These are phyloP conservation scores for Vicia faba DNA, from an alignment of 306 rosid species.

Conservation along the genomic window DNA sequence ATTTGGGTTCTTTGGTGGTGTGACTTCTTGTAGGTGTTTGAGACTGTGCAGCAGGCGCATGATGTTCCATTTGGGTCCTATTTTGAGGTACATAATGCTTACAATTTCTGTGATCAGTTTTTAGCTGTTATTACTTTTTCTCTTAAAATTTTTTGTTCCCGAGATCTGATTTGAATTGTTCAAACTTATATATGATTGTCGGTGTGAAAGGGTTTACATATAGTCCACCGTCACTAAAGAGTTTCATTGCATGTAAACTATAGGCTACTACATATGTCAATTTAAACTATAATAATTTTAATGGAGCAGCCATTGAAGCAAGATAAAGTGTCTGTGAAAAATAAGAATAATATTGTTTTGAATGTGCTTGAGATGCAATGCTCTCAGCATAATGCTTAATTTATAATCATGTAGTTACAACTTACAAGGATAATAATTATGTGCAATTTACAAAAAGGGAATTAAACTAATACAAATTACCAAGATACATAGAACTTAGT, in stretches of 20 bases:
- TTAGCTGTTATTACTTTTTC: constrained; percentile 21
- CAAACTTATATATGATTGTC: constrained; percentile 18
- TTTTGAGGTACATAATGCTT: constrained; percentile 72
- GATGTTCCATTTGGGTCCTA: constrained; percentile 96
- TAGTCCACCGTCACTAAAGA: constrained; percentile 23
- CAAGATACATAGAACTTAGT: too few relatives aligned
- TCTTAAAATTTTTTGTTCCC: constrained; percentile 8
- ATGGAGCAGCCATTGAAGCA: constrained; percentile 12
- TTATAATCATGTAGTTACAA: too few relatives aligned
- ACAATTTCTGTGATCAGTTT: constrained; percentile 15
- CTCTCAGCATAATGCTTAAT: too few relatives aligned
- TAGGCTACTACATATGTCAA: neutral
- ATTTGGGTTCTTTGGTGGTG: neutral
- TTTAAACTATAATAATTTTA: constrained; percentile 17
- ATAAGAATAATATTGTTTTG: too few relatives aligned
- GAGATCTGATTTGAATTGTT: constrained; percentile 34
- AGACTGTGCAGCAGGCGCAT: constrained; percentile 96
- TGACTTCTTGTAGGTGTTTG: constrained; percentile 69
- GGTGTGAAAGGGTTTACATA: neutral
- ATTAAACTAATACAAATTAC: too few relatives aligned
- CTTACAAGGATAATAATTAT: too few relatives aligned
- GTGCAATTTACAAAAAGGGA: too few relatives aligned
- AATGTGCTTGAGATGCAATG: too few relatives aligned
- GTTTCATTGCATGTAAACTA: constrained; percentile 23
- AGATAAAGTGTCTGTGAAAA: too few relatives aligned